Evolutionary conservation across 441 rosid species (phyloP), one percentile per base, ranked within the genome.

Genomic region (Arabidopsis hybrid): DNA sequence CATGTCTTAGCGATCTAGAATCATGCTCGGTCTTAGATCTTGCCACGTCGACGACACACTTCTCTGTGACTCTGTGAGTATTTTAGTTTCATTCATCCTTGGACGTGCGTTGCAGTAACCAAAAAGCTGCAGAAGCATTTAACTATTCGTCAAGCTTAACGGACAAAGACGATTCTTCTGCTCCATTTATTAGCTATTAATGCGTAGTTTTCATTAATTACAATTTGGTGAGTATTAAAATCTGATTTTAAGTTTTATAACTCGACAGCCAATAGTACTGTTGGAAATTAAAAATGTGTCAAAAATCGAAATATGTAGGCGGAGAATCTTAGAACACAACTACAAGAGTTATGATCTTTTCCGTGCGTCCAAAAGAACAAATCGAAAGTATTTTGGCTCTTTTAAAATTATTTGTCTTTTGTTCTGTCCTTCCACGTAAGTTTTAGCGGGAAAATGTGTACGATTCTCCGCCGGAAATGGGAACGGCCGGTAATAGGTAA

Each of bases 361-460:
- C 63, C 49, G 57, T 67, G 38, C 18, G 50, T 60, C 60, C 46
- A 50, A 66, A 17, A 59, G 35, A 65, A 56, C 6, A 17, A 21
- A 21, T 62, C 45, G 35, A 72, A 16, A 60, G 21, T 16, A 7
- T 13, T n/a, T 8, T 60, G 67, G 16, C 74, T 53, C 35, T n/a
- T 55, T 45, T 11, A 8, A 55, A 14, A 11, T 8, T 6, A 1
- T 21, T 62, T 29, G 17, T 31, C 13, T 43, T 46, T 46, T 17
- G 42, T 47, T 59, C 8, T 7, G 56, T 64, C 21, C 65, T 53
- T 45, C 46, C 16, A 40, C 70, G 45, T 47, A 14, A 6, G 5
- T 38, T 69, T 57, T 71, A 82, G 87, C 87, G 89, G 87, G 88
- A 85, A 79, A 69, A 5, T 34, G 38, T 34, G 42, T 39, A 42